These are phyloP conservation scores for Phylloporus rhodoxanthus DNA, from an alignment of 768 basidiomycete species.

Conservation along the genomic window DNA sequence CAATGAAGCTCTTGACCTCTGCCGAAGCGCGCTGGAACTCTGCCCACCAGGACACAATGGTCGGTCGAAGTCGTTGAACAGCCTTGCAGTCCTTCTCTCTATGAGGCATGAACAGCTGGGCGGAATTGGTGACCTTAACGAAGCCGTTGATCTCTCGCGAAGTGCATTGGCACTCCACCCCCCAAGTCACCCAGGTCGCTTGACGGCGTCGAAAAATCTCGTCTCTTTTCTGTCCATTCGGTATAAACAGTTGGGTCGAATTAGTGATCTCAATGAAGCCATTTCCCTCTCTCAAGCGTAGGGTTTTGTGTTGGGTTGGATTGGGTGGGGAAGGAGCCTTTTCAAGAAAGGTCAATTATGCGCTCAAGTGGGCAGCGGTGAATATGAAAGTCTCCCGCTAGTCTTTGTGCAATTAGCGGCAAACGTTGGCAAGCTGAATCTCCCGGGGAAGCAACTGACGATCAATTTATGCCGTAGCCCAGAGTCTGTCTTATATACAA, in stretches of 20 bases:
- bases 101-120: neutral
- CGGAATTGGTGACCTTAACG: neutral
- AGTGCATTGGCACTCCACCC: neutral
- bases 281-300: neutral
- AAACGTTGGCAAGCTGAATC: no score
- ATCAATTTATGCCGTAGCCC: no score
- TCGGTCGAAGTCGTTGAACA: neutral
- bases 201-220: neutral
- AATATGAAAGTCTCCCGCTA: no score
- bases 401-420: no score
- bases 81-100: neutral
- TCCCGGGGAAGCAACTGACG: no score
- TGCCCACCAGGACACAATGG: neutral
- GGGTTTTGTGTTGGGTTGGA: no score
- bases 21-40: neutral
- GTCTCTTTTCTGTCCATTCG: neutral
- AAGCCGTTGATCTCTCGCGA: neutral
- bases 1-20: neutral
- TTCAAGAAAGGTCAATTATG: no score
- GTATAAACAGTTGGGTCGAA: neutral
- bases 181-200: neutral
- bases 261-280: neutral
- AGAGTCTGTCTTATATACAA: no score
- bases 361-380: no score
- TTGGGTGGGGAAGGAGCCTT: no score